Evolutionary conservation across 768 basidiomycete species (phyloP), one percentile per base, ranked within the genome.

Genomic region (Xerocomus brunneocitrinus): DNA sequence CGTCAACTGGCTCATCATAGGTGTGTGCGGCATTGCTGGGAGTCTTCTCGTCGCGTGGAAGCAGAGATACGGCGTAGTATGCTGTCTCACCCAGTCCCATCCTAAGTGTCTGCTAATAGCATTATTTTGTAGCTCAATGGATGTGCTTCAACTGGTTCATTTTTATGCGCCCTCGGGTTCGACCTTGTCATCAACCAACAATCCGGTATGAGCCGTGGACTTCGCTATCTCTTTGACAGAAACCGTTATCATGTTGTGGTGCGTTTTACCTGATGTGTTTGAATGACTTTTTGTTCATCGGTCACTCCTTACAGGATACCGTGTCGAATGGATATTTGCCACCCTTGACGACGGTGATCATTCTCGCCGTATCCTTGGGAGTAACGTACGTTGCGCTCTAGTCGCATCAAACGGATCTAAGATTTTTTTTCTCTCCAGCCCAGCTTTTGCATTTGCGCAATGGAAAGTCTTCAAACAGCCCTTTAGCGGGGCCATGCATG

Each of bases 151-250:
- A 67, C 73, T 22, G 86, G 86, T 31, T 79, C 84, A 8, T 87
- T 87, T 64, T 66, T 87, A 25, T 69, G 73, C 13, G 76, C 63
- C 28, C 74, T 87, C 8, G 84, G 77, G 22, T 60, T 80, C 10
- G 85, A 87, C 65, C 71, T 87, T 4, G 63, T 76, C 44, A 49
- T 84, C 47, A 75, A 84, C 55, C 71, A 76, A 58, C 84, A 87
- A 60, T 67, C 70, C 5, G 86, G 85, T 5, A 76, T 85, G 74
- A 83, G 84, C 58, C 70, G 77, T 22, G 85, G 85, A 3, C 72
- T 87, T 30, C 76, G 86, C 22, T 79, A 75, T 59, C 73, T 87
- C 13, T 76, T 86, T 54, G 86, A 87, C 61, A 73, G 79, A 41
- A 87, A 87, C 58, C 61, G 71, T 9, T 74, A 78, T 27, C 85